Conservation (phyloP, 495 filamentous ascomycete genomes). For the Tricharina praecox region DNA sequence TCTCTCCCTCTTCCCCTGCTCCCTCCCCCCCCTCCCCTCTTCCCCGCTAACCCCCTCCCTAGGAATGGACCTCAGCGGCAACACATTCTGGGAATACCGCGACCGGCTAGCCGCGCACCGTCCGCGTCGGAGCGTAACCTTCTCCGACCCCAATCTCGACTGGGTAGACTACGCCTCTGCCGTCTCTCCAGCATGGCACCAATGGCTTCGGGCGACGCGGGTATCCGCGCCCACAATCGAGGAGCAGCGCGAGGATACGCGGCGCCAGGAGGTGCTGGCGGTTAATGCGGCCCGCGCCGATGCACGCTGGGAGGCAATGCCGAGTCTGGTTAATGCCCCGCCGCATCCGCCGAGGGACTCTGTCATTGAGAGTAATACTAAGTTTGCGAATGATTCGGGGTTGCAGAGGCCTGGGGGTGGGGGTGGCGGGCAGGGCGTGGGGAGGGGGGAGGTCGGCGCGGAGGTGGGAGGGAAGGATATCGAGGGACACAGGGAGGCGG, state of each 20-base stretch:
- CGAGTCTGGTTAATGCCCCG: constrained; percentile 29
- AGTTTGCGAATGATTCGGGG: constrained; percentile 8
- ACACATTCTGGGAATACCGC: constrained; percentile 90
- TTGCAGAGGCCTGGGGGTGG: not conserved
- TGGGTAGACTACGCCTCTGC: constrained; percentile 17
- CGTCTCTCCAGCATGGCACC: constrained; percentile 61
- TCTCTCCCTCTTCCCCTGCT: constrained; percentile 2
- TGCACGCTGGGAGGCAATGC: constrained; percentile 67
- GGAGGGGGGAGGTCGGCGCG: constrained; percentile 6
- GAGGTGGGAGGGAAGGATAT: constrained; percentile 2
- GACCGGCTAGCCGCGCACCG: constrained; percentile 39
- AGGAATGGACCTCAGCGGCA: constrained; percentile 75
- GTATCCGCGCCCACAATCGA: constrained; percentile 47
- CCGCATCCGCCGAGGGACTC: constrained; percentile 12
- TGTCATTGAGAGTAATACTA: constrained; percentile 10
- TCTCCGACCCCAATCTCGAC: constrained; percentile 7
- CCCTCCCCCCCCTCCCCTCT: constrained; percentile 10
- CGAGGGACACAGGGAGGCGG: constrained; percentile 3
- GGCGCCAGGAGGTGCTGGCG: constrained; percentile 49
- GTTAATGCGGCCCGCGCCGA: constrained; percentile 62
- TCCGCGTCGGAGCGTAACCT: constrained; percentile 52
- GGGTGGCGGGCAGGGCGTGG: constrained; percentile 3
- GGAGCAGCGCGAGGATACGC: constrained; percentile 57
- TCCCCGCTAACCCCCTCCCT: constrained; percentile 13
- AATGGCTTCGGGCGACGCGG: constrained; percentile 85